A percentile compares a stretch with the other conserved stretches of the same genome.
phyloP scores from a whole-genome alignment of 2,329 filamentous ascomycete genomes.

The Aspergillus pseudotamarii region DNA sequence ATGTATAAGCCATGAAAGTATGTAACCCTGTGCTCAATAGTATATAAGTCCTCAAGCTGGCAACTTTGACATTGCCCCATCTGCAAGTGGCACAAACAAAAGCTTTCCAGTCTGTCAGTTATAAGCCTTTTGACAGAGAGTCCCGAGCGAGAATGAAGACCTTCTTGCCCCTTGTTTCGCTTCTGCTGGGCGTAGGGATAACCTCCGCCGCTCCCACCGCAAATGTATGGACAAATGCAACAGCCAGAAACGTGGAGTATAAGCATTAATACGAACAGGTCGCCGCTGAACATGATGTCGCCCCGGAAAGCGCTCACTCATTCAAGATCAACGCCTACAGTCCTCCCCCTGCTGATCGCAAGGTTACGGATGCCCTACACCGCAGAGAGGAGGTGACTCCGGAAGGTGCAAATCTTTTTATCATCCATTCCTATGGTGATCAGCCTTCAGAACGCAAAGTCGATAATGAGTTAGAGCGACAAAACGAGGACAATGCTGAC shows the following conservation, averaged over 20 bases:
- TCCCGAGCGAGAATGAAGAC: not conserved
- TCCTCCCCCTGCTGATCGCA: not conserved
- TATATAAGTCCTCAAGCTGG: not conserved
- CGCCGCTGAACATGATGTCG: not conserved
- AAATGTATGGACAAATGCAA: not conserved
- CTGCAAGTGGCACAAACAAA: not conserved
- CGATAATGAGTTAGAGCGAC: not conserved
- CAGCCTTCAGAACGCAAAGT: not conserved
- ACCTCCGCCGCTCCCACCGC: not conserved
- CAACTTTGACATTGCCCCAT: too few relatives aligned
- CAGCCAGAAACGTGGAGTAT: not conserved
- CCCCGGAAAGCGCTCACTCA: not conserved
- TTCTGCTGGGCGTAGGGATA: not conserved
- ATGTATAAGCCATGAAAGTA: not conserved
- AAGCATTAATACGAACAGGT: not conserved
- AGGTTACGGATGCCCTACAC: not conserved
- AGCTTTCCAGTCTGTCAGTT: not conserved
- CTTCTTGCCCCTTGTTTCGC: not conserved
- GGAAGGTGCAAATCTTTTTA: not conserved
- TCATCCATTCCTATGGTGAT: not conserved
- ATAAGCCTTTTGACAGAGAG: not conserved
- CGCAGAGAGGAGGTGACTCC: not conserved
- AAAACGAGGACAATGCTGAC: not conserved
- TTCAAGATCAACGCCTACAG: not conserved
- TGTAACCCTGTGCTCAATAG: not conserved